Base-by-base conservation (phyloP, 805 yeast genomes). In the Zygosaccharomyces gambellarensis region DNA sequence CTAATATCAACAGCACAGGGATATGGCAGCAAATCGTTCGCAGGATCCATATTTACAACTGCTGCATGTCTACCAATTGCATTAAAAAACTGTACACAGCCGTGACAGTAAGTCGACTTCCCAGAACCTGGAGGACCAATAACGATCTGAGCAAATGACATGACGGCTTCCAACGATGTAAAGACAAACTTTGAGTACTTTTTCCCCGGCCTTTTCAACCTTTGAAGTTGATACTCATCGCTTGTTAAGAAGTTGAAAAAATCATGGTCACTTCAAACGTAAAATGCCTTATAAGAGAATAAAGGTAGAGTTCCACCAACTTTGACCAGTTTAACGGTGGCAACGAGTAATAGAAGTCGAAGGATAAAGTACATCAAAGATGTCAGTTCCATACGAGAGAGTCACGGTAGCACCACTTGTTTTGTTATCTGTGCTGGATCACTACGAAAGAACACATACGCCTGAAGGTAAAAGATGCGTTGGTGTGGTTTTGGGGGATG, bases 91-190 rank as follows among this genome's bases (percentile, higher is more conserved):
- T 94, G 98, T 55, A 79, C 79, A 82, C 92, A 82, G 39, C 99
- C 99, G 65, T 82, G 75, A 66, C 97, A 90, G 65, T 88, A 94
- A 0, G 99, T 95, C 0, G 97, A 87, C 63, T 94, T 94, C 1
- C 99, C 99, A 0, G 96, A 79, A 1, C 99, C 99, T 0, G 99
- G 99, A 0, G 99, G 98, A 0, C 99, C 99, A 34, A 94, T 89
- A 8, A 92, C 90, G 8, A 94, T 80, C 69, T 94, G 97, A 3
- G 95, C 97, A 67, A 87, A 87, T 7, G 82, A 72, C 83, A 79
- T 77, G 3, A 17, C 42, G 32, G 8, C 19, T 22, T 40, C 23
- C n/a, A 27, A 19, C 11, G 22, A 34, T 8, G 11, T 30, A 22
- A 30, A 42, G 29, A 14, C 3, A 10, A 11, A 3, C 36, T 34